phyloP scores from a whole-genome alignment of 768 basidiomycete species.

The Mycena belliarum region DNA sequence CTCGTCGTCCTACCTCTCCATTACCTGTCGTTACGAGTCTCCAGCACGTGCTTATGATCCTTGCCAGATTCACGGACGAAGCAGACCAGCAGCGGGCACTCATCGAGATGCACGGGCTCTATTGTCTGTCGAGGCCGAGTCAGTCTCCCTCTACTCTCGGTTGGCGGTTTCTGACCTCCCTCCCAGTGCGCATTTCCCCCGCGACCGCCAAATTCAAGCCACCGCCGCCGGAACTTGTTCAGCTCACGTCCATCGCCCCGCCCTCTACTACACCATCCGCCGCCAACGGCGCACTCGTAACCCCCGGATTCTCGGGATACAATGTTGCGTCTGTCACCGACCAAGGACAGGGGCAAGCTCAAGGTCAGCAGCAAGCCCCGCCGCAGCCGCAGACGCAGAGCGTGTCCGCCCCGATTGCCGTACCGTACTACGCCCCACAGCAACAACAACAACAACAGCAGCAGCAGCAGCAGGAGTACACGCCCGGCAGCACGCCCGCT shows the following conservation, averaged over 20 bases:
- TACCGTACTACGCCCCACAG: slow-evolving; percentile 29
- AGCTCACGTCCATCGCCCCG: slow-evolving; percentile 31
- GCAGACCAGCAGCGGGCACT: slow-evolving; percentile 87
- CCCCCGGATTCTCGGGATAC: not conserved
- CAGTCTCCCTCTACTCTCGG: slow-evolving; percentile 33
- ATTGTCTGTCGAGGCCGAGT: slow-evolving; percentile 89
- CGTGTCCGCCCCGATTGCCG: slow-evolving; percentile 69
- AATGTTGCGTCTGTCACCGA: slow-evolving; percentile 10
- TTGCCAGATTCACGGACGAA: slow-evolving; percentile 82
- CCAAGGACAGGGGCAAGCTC: not conserved
- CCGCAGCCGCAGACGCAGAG: slow-evolving; percentile 33
- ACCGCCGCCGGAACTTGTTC: slow-evolving; percentile 32
- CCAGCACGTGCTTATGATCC: not conserved
- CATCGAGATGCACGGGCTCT: slow-evolving; percentile 89
- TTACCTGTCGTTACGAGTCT: too few relatives aligned
- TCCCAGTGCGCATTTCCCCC: slow-evolving; percentile 90
- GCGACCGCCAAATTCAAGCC: slow-evolving; percentile 87
- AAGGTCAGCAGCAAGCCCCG: not conserved
- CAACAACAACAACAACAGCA: too few relatives aligned
- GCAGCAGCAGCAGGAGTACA: not conserved
- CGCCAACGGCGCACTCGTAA: not conserved
- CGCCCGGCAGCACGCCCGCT: not conserved
- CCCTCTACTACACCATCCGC: not conserved
- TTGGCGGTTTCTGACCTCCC: too few relatives aligned
- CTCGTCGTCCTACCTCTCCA: too few relatives aligned